A percentile compares a stretch with the other conserved stretches of the same genome.
phyloP scores from a whole-genome alignment of 495 filamentous ascomycete species.

The Podospora conica region DNA sequence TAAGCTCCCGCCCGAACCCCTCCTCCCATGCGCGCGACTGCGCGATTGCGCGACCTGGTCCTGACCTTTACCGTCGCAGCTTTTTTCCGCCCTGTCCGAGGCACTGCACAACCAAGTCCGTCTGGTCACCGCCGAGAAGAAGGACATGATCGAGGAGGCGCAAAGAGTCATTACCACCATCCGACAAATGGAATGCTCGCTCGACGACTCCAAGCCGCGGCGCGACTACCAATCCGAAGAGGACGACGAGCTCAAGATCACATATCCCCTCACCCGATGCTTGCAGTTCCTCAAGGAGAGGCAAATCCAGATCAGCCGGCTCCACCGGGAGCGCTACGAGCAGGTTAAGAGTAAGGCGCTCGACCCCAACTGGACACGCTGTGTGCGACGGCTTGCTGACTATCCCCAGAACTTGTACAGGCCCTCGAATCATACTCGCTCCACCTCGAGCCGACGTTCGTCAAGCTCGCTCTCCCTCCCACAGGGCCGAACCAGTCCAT shows the following conservation, averaged over 20 bases:
- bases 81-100: constrained; percentile 81
- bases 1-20: constrained; percentile 28
- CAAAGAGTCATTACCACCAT: constrained; percentile 76
- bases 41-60: no score
- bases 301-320: constrained; percentile 65
- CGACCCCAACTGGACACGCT: background rate
- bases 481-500: constrained; percentile 67
- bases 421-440: constrained; percentile 92
- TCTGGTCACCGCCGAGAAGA: constrained; percentile 76
- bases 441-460: constrained; percentile 81
- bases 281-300: constrained; percentile 77
- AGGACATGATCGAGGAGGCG: constrained; percentile 79
- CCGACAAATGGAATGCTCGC: constrained; percentile 85
- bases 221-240: constrained; percentile 44
- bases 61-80: constrained; percentile 40
- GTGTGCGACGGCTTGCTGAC: constrained; percentile 13
- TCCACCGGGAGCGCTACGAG: constrained; percentile 85
- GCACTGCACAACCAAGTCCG: constrained; percentile 80
- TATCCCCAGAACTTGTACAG: constrained; percentile 69
- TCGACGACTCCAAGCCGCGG: constrained; percentile 66
- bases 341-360: constrained; percentile 76
- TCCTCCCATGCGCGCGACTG: no score
- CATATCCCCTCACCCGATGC: constrained; percentile 73
- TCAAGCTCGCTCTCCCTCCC: constrained; percentile 75
- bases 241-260: constrained; percentile 63